phyloP scores from a whole-genome alignment of 352 stramenopile genomes.

The Pseudoperonospora humuli region DNA sequence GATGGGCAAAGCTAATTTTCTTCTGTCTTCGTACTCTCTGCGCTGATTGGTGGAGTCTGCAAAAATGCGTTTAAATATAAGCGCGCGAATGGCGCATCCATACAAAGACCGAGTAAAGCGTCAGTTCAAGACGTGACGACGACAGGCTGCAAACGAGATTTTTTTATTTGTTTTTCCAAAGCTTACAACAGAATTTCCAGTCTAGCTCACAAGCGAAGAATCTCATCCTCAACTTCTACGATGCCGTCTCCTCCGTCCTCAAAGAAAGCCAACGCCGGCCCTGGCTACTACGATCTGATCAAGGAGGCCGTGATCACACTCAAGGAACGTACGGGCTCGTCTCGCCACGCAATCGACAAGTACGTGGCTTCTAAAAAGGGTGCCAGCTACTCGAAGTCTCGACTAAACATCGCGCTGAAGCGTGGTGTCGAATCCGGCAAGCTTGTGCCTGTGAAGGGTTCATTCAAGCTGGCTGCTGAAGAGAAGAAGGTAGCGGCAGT shows the following conservation, averaged over 20 bases:
- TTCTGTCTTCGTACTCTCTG: constrained; percentile 25
- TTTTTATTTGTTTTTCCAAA: constrained; percentile 5
- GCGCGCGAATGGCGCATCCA: constrained; percentile 2
- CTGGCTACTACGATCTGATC: constrained; percentile 89
- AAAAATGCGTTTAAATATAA: constrained; percentile 21
- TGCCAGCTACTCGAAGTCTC: constrained; percentile 64
- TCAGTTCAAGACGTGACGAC: constrained; percentile 19
- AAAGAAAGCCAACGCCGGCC: constrained; percentile 58
- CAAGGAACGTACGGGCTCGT: constrained; percentile 89
- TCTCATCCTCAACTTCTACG: constrained; percentile 1
- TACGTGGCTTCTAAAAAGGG: constrained; percentile 86
- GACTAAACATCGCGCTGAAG: constrained; percentile 88
- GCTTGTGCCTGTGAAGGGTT: constrained; percentile 89
- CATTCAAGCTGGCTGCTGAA: constrained; percentile 90
- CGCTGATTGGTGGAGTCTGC: constrained; percentile 35
- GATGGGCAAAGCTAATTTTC: constrained; percentile 10
- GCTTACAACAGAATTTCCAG: constrained; percentile 39
- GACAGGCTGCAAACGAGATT: constrained; percentile 15
- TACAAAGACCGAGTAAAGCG: constrained; percentile 19
- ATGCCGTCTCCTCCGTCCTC: constrained; percentile 42
- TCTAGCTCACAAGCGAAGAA: constrained; percentile 14
- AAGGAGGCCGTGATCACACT: constrained; percentile 88
- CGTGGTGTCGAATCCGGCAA: constrained; percentile 82
- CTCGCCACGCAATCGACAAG: constrained; percentile 91
- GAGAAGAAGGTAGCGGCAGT: constrained; percentile 84